Percentiles rank a stretch among this genome's conserved stretches.
Conservation (phyloP, 225 moss, liverwort and hornwort species). For the Sphagnum tenellum region DNA sequence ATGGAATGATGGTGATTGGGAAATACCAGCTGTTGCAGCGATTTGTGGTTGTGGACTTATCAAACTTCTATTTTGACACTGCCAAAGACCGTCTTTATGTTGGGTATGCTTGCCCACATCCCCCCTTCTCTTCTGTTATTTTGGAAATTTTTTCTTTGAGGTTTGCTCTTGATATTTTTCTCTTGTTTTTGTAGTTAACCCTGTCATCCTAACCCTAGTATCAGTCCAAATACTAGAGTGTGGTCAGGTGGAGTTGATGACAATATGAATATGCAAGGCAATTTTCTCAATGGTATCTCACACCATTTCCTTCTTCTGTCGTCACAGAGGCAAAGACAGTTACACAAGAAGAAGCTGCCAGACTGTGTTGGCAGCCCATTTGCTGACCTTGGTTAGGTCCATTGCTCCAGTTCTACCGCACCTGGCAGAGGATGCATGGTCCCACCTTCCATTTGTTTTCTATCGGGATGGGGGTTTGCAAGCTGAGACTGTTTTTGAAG, state of each 20-base stretch:
- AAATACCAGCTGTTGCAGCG: constrained; percentile 73
- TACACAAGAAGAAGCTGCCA: constrained; percentile 87
- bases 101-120: constrained; percentile 44
- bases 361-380: constrained; percentile 78
- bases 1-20: too few species aligned
- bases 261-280: too few species aligned
- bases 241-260: too few species aligned
- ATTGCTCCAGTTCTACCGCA: constrained; percentile 93
- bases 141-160: background rate
- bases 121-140: background rate
- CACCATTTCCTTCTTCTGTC: constrained; percentile 1
- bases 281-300: background rate
- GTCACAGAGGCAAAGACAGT: constrained; percentile 84
- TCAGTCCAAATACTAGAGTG: too few species aligned
- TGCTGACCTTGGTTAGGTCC: constrained; percentile 71
- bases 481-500: constrained; percentile 78
- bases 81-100: constrained; percentile 95
- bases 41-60: constrained; percentile 86
- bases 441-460: constrained; percentile 70
- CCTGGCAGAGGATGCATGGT: constrained; percentile 97
- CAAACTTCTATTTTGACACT: constrained; percentile 93
- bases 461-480: constrained; percentile 21
- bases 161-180: too few species aligned
- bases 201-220: too few species aligned
- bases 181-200: too few species aligned